Percentiles rank a stretch among this genome's conserved stretches.
phyloP scores from a whole-genome alignment of 192 early-diverging fungal genomes.

The Hyaloraphidium curvatum region DNA sequence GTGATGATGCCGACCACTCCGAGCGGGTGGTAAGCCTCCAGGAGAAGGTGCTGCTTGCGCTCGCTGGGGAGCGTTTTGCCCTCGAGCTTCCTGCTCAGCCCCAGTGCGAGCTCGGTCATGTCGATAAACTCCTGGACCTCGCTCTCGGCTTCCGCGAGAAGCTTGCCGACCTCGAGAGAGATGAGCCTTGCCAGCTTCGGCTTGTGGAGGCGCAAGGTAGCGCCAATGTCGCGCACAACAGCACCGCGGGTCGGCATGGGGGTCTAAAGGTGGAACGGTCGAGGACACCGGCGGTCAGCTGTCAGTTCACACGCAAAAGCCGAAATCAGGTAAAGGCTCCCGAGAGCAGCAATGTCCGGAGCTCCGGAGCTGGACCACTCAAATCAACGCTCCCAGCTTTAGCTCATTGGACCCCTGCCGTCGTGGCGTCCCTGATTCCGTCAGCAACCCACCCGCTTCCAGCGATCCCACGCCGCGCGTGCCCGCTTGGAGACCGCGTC shows the following conservation, averaged over 20 bases:
- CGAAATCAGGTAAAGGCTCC: background rate
- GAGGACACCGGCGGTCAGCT: background rate
- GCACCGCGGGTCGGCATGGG: slow-evolving; percentile 79
- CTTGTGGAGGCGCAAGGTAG: slow-evolving; percentile 51
- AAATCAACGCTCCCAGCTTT: no score
- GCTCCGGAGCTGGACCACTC: no score
- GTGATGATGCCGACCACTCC: slow-evolving; percentile 83
- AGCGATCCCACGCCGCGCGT: slow-evolving; percentile 17
- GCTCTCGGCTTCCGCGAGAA: slow-evolving; percentile 74
- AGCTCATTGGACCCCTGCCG: slow-evolving; percentile 33
- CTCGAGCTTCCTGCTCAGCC: slow-evolving; percentile 58
- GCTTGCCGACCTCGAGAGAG: slow-evolving; percentile 88
- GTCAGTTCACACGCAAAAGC: background rate
- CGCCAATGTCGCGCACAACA: slow-evolving; percentile 73
- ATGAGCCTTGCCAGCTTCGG: slow-evolving; percentile 70
- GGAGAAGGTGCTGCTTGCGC: slow-evolving; percentile 62
- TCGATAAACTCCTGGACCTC: slow-evolving; percentile 97
- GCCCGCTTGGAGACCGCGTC: background rate
- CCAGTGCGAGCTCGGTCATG: slow-evolving; percentile 77
- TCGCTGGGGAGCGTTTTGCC: slow-evolving; percentile 76
- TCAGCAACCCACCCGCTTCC: slow-evolving; percentile 8
- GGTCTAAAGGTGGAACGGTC: slow-evolving; percentile 10
- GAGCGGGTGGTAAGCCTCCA: slow-evolving; percentile 89
- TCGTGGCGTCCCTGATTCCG: slow-evolving; percentile 31
- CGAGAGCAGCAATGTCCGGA: slow-evolving; percentile 6